Evolutionary conservation across 495 filamentous ascomycete genomes (phyloP).

Genomic region (Xylaria longipes): DNA sequence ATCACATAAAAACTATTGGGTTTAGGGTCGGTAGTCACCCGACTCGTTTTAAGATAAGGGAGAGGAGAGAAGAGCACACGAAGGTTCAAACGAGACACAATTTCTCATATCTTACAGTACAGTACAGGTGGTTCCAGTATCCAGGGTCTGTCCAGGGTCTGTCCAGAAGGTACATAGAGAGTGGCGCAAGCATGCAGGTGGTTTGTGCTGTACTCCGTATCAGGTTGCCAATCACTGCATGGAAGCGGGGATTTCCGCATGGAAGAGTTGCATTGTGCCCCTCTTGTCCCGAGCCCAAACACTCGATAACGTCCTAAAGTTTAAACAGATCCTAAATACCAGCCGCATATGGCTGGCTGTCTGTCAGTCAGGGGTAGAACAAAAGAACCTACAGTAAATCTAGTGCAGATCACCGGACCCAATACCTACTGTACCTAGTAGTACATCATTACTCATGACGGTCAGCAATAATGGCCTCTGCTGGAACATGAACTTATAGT

Average conservation of each 20-base stretch:
- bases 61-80: slow-evolving; percentile 9
- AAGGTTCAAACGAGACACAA: slow-evolving; percentile 9
- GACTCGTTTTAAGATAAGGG: neutral
- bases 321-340: neutral
- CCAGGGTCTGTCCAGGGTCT: neutral
- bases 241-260: slow-evolving; percentile 3
- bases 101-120: neutral
- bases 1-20: neutral
- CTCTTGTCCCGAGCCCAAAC: no score
- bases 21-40: neutral
- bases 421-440: neutral
- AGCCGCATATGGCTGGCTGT: neutral
- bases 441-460: neutral
- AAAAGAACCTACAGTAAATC: slow-evolving; percentile 1
- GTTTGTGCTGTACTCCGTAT: slow-evolving; percentile 3
- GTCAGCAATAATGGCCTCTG: neutral
- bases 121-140: neutral
- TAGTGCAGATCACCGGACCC: neutral
- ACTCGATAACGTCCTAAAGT: neutral
- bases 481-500: neutral
- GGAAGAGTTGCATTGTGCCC: slow-evolving; percentile 17
- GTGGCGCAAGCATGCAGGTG: slow-evolving; percentile 18
- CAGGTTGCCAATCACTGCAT: slow-evolving; percentile 6
- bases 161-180: no score
- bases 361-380: neutral